A percentile compares a stretch with the other conserved stretches of the same genome.
Conservation (phyloP, 2,329 filamentous ascomycete species). For the Diplodia intermedia region DNA sequence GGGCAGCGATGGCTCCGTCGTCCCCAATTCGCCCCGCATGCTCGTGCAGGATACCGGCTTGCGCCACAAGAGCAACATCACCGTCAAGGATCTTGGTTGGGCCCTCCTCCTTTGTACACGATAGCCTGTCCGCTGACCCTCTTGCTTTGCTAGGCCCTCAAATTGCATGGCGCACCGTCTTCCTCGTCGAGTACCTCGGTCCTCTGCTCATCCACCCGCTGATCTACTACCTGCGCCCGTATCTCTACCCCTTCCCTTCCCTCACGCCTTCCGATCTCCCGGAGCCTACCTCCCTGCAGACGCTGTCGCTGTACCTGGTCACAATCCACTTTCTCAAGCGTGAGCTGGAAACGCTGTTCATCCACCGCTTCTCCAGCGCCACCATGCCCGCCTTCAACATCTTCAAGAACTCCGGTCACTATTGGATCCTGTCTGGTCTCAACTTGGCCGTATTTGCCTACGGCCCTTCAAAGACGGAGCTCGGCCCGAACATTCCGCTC, state of each 20-base stretch:
- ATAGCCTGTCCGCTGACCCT: not conserved
- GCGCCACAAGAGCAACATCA: constrained; percentile 67
- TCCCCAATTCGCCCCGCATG: constrained; percentile 62
- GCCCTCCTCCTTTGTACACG: constrained; percentile 28
- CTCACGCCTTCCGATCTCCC: constrained; percentile 20
- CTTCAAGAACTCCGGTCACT: constrained; percentile 93
- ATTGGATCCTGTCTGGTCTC: constrained; percentile 85
- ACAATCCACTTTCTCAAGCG: constrained; percentile 90
- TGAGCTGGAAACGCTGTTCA: constrained; percentile 90
- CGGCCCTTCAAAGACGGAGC: constrained; percentile 70
- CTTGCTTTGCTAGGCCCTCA: constrained; percentile 70
- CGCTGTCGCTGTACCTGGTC: constrained; percentile 75
- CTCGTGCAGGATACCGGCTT: constrained; percentile 64
- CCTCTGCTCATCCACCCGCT: constrained; percentile 86
- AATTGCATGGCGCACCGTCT: constrained; percentile 91
- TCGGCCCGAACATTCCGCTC: constrained; percentile 53
- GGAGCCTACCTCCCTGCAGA: constrained; percentile 70
- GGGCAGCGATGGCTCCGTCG: constrained; percentile 64
- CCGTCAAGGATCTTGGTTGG: constrained; percentile 91
- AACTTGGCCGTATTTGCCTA: constrained; percentile 88
- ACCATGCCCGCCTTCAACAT: constrained; percentile 94
- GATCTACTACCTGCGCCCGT: constrained; percentile 71
- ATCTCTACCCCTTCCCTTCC: constrained; percentile 40
- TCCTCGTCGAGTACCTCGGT: constrained; percentile 92
- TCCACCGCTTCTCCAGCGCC: constrained; percentile 92